Base-by-base conservation (phyloP, 257 asterid genomes). In the Hygrophila difformis region DNA sequence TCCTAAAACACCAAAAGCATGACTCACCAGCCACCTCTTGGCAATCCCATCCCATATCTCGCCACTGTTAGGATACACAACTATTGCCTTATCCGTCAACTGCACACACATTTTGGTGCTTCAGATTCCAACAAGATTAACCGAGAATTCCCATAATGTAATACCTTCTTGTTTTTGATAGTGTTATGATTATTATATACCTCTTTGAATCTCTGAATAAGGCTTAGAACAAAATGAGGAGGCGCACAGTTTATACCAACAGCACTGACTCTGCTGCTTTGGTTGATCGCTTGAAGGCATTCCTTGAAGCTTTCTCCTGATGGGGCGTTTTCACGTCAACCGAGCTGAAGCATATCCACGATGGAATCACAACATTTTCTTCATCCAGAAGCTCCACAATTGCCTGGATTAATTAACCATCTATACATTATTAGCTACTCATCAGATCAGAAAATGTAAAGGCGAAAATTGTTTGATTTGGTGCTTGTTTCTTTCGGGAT, bases 341-440 rank as follows among this genome's bases (percentile, higher is more conserved):
- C 6, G 87, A 75, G 59, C 87, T 82, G 74, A 87, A 82, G 58
- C 91, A 82, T 44, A 87, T 78, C 97, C 97, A 87, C 29, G 94
- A 77, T 13, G 93, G 87, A 34, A 87, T 77, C 39, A 66, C 47
- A 0, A 87, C 66, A 20, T 69, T 68, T 67, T 73, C 91, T 56
- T 77, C 93, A 2, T 82, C 87, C 0, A 87, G 81, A 63, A 87
- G 66, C 65, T 82, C 91, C 0, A 76, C 71, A 36, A 80, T 72
- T 3, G 97, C 96, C 94, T 82, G 75, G 8, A 20, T 43, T 18
- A n/a, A n/a, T n/a, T n/a, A n/a, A n/a, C n/a, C n/a, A n/a, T n/a
- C n/a, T 8, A 26, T 26, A 26, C 31, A 26, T 26, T n/a, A n/a
- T n/a, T n/a, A n/a, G n/a, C n/a, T n/a, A n/a, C n/a, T n/a, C n/a